Percentiles rank a stretch among this genome's conserved stretches.
Conservation (phyloP, 2,329 filamentous ascomycete genomes). For the Trichoderma oligosporum region DNA sequence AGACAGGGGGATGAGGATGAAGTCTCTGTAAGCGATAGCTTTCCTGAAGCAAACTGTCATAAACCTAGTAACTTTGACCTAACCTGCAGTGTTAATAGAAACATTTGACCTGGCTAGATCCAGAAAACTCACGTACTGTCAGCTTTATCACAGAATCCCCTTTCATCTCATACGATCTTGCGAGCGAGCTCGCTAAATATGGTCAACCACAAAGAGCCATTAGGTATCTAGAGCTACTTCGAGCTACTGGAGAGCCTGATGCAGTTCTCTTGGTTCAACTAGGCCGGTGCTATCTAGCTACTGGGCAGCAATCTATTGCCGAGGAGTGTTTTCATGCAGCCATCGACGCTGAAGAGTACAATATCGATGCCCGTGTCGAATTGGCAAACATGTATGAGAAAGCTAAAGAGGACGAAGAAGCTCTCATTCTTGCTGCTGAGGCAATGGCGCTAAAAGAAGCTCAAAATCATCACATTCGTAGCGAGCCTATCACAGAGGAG, state of each 20-base stretch:
- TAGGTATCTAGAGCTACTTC: constrained; percentile 54
- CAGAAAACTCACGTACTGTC: constrained; percentile 48
- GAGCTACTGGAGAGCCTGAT: constrained; percentile 47
- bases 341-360: constrained; percentile 65
- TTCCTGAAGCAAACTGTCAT: background rate
- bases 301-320: constrained; percentile 63
- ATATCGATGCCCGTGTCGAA: constrained; percentile 72
- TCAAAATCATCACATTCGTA: constrained; percentile 31
- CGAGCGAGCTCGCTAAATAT: constrained; percentile 40
- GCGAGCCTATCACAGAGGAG: constrained; percentile 20
- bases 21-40: constrained; percentile 58
- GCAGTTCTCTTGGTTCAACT: constrained; percentile 52
- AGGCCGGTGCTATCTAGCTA: constrained; percentile 65
- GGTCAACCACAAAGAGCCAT: constrained; percentile 41
- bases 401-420: constrained; percentile 68
- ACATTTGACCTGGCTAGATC: constrained; percentile 68
- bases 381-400: constrained; percentile 82
- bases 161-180: constrained; percentile 72
- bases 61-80: background rate
- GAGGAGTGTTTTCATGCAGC: constrained; percentile 74
- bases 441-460: constrained; percentile 61
- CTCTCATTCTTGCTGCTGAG: constrained; percentile 72
- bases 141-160: constrained; percentile 61
- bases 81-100: constrained; percentile 37
- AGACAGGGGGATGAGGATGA: constrained; percentile 65